Percentiles rank a stretch among this genome's conserved stretches.
phyloP scores from a whole-genome alignment of 768 basidiomycete species.

The Pholiota molesta region DNA sequence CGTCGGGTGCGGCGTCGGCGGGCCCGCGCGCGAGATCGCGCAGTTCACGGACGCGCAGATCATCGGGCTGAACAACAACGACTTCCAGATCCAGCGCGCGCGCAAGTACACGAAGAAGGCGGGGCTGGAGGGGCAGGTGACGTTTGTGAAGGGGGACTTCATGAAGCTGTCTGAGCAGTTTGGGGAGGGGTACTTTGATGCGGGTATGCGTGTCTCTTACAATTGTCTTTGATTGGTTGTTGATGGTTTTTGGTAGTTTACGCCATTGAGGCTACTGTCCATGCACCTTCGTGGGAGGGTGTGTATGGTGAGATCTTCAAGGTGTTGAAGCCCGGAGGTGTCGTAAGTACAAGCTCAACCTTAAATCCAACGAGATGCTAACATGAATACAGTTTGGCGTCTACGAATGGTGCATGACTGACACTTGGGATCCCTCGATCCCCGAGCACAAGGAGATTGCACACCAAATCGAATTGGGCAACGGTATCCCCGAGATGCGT shows the following conservation, averaged over 20 bases:
- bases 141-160: constrained; percentile 92
- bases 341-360: constrained; percentile 24
- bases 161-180: constrained; percentile 94
- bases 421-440: constrained; percentile 84
- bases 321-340: constrained; percentile 13
- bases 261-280: constrained; percentile 97
- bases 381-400: constrained; percentile 66
- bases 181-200: constrained; percentile 92
- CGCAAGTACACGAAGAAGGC: constrained; percentile 77
- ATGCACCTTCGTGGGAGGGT: constrained; percentile 95
- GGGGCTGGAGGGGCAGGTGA: constrained; percentile 75
- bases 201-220: constrained; percentile 55
- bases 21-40: constrained; percentile 95
- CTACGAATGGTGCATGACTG: constrained; percentile 99
- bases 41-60: constrained; percentile 86
- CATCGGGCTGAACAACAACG: constrained; percentile 94
- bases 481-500: constrained; percentile 98
- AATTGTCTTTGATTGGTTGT: not conserved
- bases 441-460: constrained; percentile 89
- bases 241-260: constrained; percentile 58
- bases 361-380: not conserved
- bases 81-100: constrained; percentile 91
- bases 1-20: constrained; percentile 97
- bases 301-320: constrained; percentile 73
- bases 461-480: constrained; percentile 91